These are phyloP conservation scores for Dalbergia cochinchinensis DNA, from an alignment of 306 rosid genomes.

Conservation along the genomic window DNA sequence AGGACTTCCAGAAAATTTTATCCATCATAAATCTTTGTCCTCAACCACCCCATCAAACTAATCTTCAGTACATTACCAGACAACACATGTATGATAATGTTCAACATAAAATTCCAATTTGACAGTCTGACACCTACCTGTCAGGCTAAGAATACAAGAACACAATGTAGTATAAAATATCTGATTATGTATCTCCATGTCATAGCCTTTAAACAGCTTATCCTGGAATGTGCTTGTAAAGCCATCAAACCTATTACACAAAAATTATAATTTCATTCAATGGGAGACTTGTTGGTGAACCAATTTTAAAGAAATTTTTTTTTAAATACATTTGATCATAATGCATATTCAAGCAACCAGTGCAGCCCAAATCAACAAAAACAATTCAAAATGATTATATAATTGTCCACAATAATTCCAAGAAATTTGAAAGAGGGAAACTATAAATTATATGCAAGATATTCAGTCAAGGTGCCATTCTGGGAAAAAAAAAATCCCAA, in stretches of 20 bases:
- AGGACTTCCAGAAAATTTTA: background rate
- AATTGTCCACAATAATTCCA: conserved; percentile 19
- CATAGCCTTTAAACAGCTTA: conserved; percentile 92
- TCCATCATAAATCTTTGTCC: conserved; percentile 30
- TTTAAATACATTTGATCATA: conserved; percentile 28
- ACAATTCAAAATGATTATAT: conserved; percentile 18
- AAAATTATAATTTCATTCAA: conserved; percentile 35
- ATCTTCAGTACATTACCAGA: conserved; percentile 13
- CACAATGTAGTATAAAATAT: conserved; percentile 91
- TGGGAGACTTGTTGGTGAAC: conserved; percentile 21
- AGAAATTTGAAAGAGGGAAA: conserved; percentile 22
- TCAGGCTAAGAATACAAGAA: conserved; percentile 90
- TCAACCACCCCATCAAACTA: conserved; percentile 31
- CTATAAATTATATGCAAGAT: conserved; percentile 21
- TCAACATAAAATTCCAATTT: conserved; percentile 30
- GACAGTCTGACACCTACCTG: conserved; percentile 64
- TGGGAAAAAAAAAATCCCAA: background rate
- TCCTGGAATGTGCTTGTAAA: conserved; percentile 99
- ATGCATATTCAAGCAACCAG: conserved; percentile 24
- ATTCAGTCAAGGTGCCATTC: conserved; percentile 4
- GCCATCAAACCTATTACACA: conserved; percentile 71
- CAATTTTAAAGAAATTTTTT: conserved; percentile 7
- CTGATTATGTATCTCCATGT: conserved; percentile 99
- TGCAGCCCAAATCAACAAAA: conserved; percentile 33
- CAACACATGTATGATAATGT: conserved; percentile 32